phyloP scores from a whole-genome alignment of 148 eudicot genomes.

The Silene latifolia region DNA sequence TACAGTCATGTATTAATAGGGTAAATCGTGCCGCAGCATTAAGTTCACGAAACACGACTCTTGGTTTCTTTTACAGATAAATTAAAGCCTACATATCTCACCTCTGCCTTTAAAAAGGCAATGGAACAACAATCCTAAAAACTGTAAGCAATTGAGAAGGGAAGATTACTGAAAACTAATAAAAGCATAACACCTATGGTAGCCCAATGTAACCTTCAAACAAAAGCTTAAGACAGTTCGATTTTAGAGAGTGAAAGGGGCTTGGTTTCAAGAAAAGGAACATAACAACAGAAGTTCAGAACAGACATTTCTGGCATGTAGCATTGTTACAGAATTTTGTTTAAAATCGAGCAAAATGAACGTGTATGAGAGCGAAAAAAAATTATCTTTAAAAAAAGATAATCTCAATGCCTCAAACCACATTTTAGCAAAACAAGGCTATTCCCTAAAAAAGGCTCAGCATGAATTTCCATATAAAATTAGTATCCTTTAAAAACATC shows the following conservation, averaged over 20 bases:
- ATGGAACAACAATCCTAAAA: neutral
- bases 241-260: neutral
- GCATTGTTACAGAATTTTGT: neutral
- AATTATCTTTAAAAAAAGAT: too few relatives aligned
- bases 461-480: too few relatives aligned
- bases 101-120: too few relatives aligned
- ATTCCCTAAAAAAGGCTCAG: too few relatives aligned
- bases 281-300: neutral
- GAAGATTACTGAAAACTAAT: neutral
- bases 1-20: neutral
- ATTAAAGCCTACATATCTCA: neutral
- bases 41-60: slow-evolving; percentile 5
- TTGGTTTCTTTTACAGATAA: too few relatives aligned
- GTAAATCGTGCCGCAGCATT: neutral
- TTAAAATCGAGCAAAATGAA: neutral
- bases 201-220: neutral
- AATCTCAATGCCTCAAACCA: too few relatives aligned
- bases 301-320: neutral
- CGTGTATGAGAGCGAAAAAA: neutral
- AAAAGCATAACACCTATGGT: neutral
- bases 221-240: neutral
- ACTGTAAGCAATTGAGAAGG: neutral
- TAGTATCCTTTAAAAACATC: too few relatives aligned
- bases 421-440: too few relatives aligned
- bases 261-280: neutral